Base-by-base conservation (phyloP, 345 rosid species). In the Cochlearia excelsa region DNA sequence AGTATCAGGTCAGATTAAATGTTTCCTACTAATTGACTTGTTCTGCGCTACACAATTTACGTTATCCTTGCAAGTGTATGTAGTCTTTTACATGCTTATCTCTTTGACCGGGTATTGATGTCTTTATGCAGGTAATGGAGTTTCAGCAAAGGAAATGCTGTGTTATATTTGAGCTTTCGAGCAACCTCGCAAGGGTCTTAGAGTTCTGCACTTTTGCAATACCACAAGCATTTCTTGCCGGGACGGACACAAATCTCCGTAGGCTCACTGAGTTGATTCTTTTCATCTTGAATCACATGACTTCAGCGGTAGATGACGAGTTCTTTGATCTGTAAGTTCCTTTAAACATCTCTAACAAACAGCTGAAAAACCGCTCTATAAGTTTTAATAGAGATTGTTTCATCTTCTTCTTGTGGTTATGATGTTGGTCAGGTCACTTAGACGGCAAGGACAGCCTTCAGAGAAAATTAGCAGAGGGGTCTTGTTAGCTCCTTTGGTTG, bases 111-210 rank as follows among this genome's bases (percentile, higher is more conserved):
- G 27, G 27, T 43, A 54, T 58, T 50, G 58, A 50, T 30, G 30
- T 65, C 5, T 66, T 50, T 33, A 34, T 66, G 56, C 72, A 88
- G 97, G 89, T 86, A 30, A 46, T 81, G 61, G 97, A 93, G 67
- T 85, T 88, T 62, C 91, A 85, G 80, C 95, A 83, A 68, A 79
- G 86, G 77, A 91, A 89, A 84, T 89, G 97, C 33, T 76, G 82
- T 60, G 81, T 87, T 65, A 87, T 89, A 70, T 93, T 84, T 68
- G 97, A 89, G 75, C 94, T 88, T 69, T 89, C 95, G 2, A 87
- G 97, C 78, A 89, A 93, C 68, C 97, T 93, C 26, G 82, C 94
- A 43, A 85, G 82, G 76, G 82, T 93, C 30, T 71, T 93, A 82
- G 99, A 93, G 79, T 93, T 93, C 79, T 93, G 86, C 68, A 86